A percentile compares a stretch with the other conserved stretches of the same genome.
phyloP scores from a whole-genome alignment of 78 protist species.

The Abeoforma whisleri region DNA sequence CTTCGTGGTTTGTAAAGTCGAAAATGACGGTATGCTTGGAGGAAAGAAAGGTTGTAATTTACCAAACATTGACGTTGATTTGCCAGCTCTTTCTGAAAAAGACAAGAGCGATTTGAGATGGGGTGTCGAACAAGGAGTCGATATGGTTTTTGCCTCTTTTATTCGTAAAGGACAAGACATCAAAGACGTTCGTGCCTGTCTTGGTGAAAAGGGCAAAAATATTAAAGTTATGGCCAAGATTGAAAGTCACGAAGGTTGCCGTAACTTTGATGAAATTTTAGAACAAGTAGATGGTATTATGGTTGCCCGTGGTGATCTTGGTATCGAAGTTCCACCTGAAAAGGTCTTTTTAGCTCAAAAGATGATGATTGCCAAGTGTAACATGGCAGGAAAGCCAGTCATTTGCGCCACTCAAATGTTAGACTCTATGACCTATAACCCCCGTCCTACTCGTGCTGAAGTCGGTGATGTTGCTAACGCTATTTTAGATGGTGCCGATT shows the following conservation, averaged over 20 bases:
- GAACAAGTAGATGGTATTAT: conserved; percentile 71
- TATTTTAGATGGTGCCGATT: conserved; percentile 72
- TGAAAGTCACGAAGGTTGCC: conserved; percentile 71
- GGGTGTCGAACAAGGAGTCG: conserved; percentile 52
- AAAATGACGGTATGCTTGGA: conserved; percentile 59
- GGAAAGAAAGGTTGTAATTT: conserved; percentile 64
- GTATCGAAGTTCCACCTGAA: conserved; percentile 69
- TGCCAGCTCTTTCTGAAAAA: conserved; percentile 67
- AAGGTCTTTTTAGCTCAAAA: conserved; percentile 76
- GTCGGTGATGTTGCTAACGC: conserved; percentile 68
- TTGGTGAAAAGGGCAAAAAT: conserved; percentile 47
- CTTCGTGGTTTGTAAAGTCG: conserved; percentile 22
- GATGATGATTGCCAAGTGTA: conserved; percentile 67
- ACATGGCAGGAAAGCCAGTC: conserved; percentile 56
- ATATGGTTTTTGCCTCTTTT: conserved; percentile 73
- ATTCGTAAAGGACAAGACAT: conserved; percentile 59
- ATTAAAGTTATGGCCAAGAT: conserved; percentile 73
- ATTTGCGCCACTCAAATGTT: conserved; percentile 65
- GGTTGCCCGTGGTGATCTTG: conserved; percentile 95
- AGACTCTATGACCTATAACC: conserved; percentile 69
- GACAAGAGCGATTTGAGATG: conserved; percentile 62
- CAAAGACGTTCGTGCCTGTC: conserved; percentile 29
- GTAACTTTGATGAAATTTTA: conserved; percentile 71
- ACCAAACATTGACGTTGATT: conserved; percentile 58
- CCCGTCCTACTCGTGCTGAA: conserved; percentile 91